Conservation (phyloP, 129 eudicot genomes). For the Tanacetum coccineum region DNA sequence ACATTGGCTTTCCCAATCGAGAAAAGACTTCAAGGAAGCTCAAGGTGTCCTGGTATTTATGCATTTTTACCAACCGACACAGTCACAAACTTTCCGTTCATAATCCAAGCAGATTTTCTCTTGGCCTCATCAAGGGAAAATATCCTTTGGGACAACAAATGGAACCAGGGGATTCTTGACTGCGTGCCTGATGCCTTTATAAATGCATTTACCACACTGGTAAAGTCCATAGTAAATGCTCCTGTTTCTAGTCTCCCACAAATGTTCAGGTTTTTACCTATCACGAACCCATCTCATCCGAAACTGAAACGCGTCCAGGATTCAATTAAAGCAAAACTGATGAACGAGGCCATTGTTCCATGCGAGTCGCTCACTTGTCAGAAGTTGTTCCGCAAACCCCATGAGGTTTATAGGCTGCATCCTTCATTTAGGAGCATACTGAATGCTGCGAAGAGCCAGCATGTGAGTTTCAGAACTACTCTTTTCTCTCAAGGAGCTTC, state of each 20-base stretch:
- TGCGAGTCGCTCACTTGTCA: conserved; percentile 45
- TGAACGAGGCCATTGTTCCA: conserved; percentile 37
- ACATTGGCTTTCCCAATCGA: conserved; percentile 62
- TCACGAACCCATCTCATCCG: conserved; percentile 18
- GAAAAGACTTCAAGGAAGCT: conserved; percentile 42
- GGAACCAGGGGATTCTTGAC: conserved; percentile 60
- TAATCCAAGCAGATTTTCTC: conserved; percentile 59
- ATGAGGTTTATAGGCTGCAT: conserved; percentile 40
- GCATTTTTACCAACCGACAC: conserved; percentile 54
- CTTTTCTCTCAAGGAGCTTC: conserved; percentile 42
- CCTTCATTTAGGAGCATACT: conserved; percentile 43
- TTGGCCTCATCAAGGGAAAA: conserved; percentile 53
- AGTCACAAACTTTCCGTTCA: conserved; percentile 54
- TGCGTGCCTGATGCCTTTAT: conserved; percentile 43
- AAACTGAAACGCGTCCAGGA: conserved; percentile 36
- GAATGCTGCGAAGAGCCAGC: conserved; percentile 24
- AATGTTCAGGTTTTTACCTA: conserved; percentile 44
- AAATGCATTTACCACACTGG: conserved; percentile 42
- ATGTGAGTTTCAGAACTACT: conserved; percentile 22
- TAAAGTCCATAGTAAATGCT: conserved; percentile 31
- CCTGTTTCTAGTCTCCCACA: conserved; percentile 31
- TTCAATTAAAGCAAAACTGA: conserved; percentile 29
- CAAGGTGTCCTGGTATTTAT: conserved; percentile 46
- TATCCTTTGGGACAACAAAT: conserved; percentile 46
- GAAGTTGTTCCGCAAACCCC: conserved; percentile 42